Base-by-base conservation (phyloP, 108 stramenopile genomes). In the Fragilaria radians region DNA sequence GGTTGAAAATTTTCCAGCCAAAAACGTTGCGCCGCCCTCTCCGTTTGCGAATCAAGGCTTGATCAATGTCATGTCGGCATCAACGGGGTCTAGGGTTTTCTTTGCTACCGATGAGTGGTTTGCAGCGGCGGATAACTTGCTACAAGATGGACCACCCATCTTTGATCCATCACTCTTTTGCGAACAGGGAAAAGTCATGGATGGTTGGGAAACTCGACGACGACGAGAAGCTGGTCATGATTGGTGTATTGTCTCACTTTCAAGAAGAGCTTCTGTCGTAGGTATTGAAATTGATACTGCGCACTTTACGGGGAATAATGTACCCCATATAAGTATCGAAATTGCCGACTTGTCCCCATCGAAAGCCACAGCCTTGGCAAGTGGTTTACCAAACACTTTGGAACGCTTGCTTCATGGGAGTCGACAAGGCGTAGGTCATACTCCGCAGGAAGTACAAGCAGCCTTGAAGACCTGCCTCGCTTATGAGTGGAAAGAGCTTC, bases 81-180 rank as follows among this genome's bases (percentile, higher is more conserved):
- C 21, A 3, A 32, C 42, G 19, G 68, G 72, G 28, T 68, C 78
- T 9, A 54, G 54, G 30, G 62, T 88, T 30, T 55, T 90, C 18
- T 94, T 94, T 59, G 93, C 93, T 0, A 90, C 88, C 5, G 91
- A 93, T 67, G 95, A 96, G 54, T 96, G 91, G 92, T 96, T 96
- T 70, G 95, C 88, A 1, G 53, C 66, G 2, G 86, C 89, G 5
- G 89, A 90, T 24, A 92, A 92, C 33, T 53, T 95, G 17, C 61
- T 95, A 1, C 59, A 77, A 19, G 72, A 80, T 18, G 27, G 48
- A 1, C 66, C 74, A 17, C 90, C 96, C 2, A 53, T 73, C 14
- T 96, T 93, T 63, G 86, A 80, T 36, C 74, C 80, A 9, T 80
- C 91, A 49, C 65, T 81, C 17, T 96, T 73, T 75, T 94, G 90